phyloP scores from a whole-genome alignment of 805 yeast species.

The Zygoascus flipseniorum region DNA sequence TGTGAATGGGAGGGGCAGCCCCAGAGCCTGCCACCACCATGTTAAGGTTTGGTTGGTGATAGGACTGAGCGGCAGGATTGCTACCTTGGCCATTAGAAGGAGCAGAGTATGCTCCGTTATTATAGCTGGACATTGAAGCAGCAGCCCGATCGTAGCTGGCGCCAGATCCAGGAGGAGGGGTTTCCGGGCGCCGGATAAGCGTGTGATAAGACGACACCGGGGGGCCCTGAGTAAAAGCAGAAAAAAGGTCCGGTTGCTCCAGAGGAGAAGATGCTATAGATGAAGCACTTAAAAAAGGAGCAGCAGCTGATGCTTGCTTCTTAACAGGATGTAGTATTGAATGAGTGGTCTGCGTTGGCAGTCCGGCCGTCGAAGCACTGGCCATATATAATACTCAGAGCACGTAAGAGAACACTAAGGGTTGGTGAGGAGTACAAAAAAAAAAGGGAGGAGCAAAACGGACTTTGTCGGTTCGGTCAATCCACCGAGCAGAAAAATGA shows the following conservation, averaged over 20 bases:
- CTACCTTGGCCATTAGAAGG: not conserved
- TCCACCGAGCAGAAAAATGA: no score
- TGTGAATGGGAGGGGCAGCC: not conserved
- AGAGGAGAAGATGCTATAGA: no score
- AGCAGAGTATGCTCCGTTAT: not conserved
- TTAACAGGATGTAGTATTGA: not conserved
- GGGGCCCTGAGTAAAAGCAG: no score
- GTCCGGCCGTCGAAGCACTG: not conserved
- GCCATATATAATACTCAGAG: not conserved
- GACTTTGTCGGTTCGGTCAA: no score
- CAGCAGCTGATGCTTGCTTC: not conserved
- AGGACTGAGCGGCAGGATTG: not conserved
- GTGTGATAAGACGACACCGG: no score
- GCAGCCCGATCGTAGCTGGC: not conserved
- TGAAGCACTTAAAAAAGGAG: not conserved
- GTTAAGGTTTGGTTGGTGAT: not conserved
- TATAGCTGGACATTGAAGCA: not conserved
- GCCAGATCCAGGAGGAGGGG: no score
- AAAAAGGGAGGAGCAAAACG: no score
- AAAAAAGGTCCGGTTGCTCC: no score
- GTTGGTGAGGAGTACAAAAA: not conserved
- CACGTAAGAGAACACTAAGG: not conserved
- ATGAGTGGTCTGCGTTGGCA: not conserved
- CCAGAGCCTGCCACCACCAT: not conserved
- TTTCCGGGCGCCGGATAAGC: no score